phyloP scores from a whole-genome alignment of 176 grass and related monocot species.

The Aegilops umbellulata region DNA sequence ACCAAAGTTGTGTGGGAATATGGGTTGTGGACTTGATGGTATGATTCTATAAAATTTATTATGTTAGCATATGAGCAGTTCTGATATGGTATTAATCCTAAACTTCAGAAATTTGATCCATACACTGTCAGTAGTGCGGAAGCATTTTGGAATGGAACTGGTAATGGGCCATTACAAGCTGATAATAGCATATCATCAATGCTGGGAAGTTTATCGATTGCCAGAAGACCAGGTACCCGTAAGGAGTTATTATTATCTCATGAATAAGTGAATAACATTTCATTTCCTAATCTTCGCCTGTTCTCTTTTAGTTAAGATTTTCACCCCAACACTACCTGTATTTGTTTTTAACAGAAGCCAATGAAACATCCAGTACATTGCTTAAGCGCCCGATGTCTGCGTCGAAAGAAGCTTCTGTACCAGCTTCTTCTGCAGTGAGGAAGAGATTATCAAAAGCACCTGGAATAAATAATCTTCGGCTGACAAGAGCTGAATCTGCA shows the following conservation, averaged over 20 bases:
- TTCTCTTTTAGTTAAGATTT: constrained; percentile 5
- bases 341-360: constrained; percentile 40
- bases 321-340: background rate
- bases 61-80: constrained; percentile 14
- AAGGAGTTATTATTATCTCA: constrained; percentile 14
- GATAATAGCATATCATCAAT: constrained; percentile 57
- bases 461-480: constrained; percentile 28
- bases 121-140: constrained; percentile 45
- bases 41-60: constrained; percentile 28
- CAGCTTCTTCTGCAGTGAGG: constrained; percentile 33
- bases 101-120: constrained; percentile 59
- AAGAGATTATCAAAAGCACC: constrained; percentile 56
- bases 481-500: constrained; percentile 49
- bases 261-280: background rate
- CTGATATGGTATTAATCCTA: constrained; percentile 25
- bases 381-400: constrained; percentile 35
- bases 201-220: constrained; percentile 58
- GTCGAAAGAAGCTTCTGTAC: constrained; percentile 41
- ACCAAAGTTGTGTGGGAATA: constrained; percentile 87
- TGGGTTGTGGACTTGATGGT: constrained; percentile 88
- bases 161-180: constrained; percentile 33
- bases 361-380: constrained; percentile 40
- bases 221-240: constrained; percentile 50
- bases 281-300: background rate
- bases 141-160: constrained; percentile 43